Conservation (phyloP, 176 grass and related monocot species). For the Tillandsia fasciculata region DNA sequence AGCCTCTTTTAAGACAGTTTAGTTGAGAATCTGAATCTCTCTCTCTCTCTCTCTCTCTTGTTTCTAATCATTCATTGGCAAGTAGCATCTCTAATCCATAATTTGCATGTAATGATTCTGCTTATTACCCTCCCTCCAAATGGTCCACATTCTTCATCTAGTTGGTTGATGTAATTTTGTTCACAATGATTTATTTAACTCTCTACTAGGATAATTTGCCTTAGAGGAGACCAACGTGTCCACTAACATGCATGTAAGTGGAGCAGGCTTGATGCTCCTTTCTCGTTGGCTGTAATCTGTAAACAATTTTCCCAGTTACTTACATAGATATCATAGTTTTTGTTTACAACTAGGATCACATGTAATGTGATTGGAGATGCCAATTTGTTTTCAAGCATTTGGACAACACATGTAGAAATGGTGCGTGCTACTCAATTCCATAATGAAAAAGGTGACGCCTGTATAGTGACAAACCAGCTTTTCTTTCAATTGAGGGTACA, state of each 20-base stretch:
- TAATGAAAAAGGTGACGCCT: no score
- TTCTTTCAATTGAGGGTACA: no score
- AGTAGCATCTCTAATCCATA: neutral
- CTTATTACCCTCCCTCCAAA: neutral
- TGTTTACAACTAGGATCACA: no score
- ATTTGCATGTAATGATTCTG: neutral
- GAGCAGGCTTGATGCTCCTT: neutral
- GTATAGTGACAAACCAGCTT: no score
- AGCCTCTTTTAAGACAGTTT: conserved; percentile 39
- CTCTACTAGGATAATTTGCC: neutral
- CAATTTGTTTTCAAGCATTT: no score
- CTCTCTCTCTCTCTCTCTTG: neutral
- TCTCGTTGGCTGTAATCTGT: neutral
- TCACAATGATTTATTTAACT: neutral
- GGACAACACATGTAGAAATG: no score
- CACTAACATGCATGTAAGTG: neutral
- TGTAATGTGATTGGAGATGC: no score
- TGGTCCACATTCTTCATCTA: neutral
- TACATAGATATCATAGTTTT: no score
- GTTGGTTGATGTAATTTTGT: neutral
- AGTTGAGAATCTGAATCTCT: conserved; percentile 21
- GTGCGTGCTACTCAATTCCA: no score
- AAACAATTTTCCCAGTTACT: neutral
- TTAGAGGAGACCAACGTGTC: neutral
- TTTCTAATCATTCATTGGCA: neutral